Evolutionary conservation across 495 filamentous ascomycete genomes (phyloP), one percentile per base, ranked within the genome.

Genomic region (Aspergillus heteromorphus): DNA sequence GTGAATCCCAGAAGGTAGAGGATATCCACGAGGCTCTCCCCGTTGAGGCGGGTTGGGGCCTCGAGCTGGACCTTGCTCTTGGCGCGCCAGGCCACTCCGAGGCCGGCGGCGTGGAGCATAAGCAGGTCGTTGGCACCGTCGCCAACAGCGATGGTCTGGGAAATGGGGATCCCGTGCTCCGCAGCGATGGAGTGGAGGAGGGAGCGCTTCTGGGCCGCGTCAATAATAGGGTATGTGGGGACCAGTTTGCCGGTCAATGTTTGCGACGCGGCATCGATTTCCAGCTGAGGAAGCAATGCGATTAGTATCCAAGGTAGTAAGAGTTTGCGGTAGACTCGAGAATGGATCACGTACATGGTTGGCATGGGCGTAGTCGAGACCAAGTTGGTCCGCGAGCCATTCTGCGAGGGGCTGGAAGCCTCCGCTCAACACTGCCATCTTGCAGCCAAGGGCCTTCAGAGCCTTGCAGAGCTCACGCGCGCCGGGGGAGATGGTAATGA

Each of bases 51-150:
- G 23, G 88, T 86, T 6, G 84, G 84, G 1, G 93, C 92, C 63
- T 88, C 85, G 65, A 86, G 79, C 74, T 98, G 93, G 52, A 98
- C 93, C 59, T 82, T 83, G 48, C 86, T 87, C 76, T 98, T 98
- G 20, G 93, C 93, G 68, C 91, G 88, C 81, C 91, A 96, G 13
- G 93, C 93, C 36, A 97, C 84, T 5, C 93, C 93, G 52, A 97
- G 70, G 5, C 92, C 93, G 16, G 93, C 92, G 45, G 83, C 83
- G 23, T 81, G 78, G 72, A 98, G 88, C 93, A 98, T 98, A 40
- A 87, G 77, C 34, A 98, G 74, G 63, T 98, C 93, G 62, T 98
- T 98, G 36, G 93, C 92, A 20, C 93, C 93, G 63, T 98, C 93
- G 11, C 93, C 93, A 1, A 97, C 86, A 9, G 89, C 88, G 23